Percentiles rank a stretch among this genome's conserved stretches.
These are phyloP conservation scores for Tetrapisispora phaffii DNA, from an alignment of 805 yeast genomes.

Conservation along the genomic window DNA sequence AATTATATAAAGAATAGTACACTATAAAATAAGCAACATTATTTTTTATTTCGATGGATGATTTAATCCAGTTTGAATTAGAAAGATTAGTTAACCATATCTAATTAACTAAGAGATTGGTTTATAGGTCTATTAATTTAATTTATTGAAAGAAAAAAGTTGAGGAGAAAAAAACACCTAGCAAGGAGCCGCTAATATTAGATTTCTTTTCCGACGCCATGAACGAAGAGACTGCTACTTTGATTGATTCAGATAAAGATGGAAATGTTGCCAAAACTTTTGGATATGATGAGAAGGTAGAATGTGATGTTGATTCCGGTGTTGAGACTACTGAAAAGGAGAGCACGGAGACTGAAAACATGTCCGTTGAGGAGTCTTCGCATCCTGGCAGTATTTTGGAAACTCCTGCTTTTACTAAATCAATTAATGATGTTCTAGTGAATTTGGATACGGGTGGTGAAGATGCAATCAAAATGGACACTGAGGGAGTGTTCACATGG, in stretches of 20 bases:
- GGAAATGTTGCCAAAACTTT: too few species aligned
- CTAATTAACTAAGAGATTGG: too few species aligned
- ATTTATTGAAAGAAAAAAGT: too few species aligned
- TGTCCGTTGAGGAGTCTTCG: constrained; percentile 2
- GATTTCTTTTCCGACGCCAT: not conserved
- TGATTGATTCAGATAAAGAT: not conserved
- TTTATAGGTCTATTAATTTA: too few species aligned
- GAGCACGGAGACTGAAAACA: not conserved
- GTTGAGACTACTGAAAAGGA: not conserved
- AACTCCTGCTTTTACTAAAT: constrained; percentile 15
- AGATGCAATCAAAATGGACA: constrained; percentile 15
- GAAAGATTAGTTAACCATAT: too few species aligned
- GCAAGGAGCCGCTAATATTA: not conserved
- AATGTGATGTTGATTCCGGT: not conserved
- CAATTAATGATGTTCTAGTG: constrained; percentile 18
- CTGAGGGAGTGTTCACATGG: constrained; percentile 39
- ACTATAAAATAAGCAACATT: too few species aligned
- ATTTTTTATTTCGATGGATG: too few species aligned
- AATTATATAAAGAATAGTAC: too few species aligned
- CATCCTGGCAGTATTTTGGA: constrained; percentile 14
- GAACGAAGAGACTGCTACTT: not conserved
- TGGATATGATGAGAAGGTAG: too few species aligned
- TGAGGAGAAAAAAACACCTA: too few species aligned
- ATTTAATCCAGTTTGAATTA: too few species aligned
- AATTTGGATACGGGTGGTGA: constrained; percentile 3